These are phyloP conservation scores for Mrakiaceae sp. DNA, from an alignment of 1,284 basidiomycete species.

Conservation along the genomic window DNA sequence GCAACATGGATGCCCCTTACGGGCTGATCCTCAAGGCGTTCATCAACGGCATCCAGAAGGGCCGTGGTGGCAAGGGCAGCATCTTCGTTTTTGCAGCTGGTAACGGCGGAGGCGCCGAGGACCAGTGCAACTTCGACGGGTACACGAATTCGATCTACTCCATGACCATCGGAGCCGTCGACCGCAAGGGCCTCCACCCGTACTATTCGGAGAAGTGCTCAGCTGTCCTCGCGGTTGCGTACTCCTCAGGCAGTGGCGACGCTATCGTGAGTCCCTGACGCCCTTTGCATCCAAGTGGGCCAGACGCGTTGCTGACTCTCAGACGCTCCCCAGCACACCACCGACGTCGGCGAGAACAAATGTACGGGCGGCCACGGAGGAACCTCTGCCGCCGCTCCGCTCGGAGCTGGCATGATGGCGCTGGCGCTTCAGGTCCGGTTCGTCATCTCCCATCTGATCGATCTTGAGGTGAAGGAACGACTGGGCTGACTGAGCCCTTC, in stretches of 20 bases:
- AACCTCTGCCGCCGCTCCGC: constrained; percentile 93
- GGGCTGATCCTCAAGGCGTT: constrained; percentile 90
- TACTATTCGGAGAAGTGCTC: constrained; percentile 96
- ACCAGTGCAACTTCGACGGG: constrained; percentile 99
- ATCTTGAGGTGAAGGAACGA: background rate
- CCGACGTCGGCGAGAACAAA: constrained; percentile 74
- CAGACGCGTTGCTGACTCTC: background rate
- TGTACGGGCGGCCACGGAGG: constrained; percentile 84
- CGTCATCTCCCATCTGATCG: constrained; percentile 24
- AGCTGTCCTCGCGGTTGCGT: constrained; percentile 92
- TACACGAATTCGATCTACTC: constrained; percentile 98
- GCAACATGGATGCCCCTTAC: constrained; percentile 87
- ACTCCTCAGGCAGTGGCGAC: constrained; percentile 89
- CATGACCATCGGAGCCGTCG: constrained; percentile 87
- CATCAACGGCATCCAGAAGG: constrained; percentile 86
- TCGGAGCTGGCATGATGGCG: constrained; percentile 83
- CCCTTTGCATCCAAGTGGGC: background rate
- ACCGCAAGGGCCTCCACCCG: constrained; percentile 84
- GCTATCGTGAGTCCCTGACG: constrained; percentile 56
- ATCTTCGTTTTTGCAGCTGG: constrained; percentile 97
- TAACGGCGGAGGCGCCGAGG: constrained; percentile 80
- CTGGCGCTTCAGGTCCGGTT: constrained; percentile 73
- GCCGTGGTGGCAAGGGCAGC: constrained; percentile 79
- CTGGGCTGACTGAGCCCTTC: background rate
- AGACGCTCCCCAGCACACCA: constrained; percentile 59